Conservation (phyloP, 192 early-diverging fungal genomes). For the Physocladia obscura region DNA sequence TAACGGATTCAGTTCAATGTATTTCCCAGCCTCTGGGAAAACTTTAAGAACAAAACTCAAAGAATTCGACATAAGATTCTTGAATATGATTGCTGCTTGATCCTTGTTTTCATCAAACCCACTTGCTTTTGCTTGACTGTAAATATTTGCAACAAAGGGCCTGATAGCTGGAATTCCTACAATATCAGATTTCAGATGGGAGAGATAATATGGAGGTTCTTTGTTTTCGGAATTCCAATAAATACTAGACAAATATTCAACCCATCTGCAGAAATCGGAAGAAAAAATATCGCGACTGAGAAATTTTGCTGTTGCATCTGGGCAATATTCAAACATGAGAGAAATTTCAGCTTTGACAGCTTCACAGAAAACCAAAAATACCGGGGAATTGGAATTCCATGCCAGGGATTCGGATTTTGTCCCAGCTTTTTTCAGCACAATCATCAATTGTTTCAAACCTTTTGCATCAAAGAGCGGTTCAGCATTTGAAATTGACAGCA, state of each 20-base stretch:
- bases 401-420: no score
- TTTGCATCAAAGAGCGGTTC: background rate
- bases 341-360: background rate
- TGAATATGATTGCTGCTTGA: background rate
- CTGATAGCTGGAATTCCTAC: background rate
- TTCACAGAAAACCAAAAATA: background rate
- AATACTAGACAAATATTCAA: background rate
- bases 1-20: background rate
- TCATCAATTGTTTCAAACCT: background rate
- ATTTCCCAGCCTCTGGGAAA: background rate
- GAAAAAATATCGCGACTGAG: background rate
- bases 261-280: background rate
- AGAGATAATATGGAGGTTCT: no score
- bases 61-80: background rate
- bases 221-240: background rate
- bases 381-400: no score
- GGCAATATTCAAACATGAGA: background rate
- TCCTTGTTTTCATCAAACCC: background rate
- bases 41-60: background rate
- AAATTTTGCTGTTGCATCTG: background rate
- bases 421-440: no score
- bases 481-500: background rate
- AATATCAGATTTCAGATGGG: no score
- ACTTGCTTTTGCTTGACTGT: background rate
- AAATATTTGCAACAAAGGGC: background rate